Evolutionary conservation across 352 stramenopile species (phyloP).

Genomic region (Globisporangium alternatum): DNA sequence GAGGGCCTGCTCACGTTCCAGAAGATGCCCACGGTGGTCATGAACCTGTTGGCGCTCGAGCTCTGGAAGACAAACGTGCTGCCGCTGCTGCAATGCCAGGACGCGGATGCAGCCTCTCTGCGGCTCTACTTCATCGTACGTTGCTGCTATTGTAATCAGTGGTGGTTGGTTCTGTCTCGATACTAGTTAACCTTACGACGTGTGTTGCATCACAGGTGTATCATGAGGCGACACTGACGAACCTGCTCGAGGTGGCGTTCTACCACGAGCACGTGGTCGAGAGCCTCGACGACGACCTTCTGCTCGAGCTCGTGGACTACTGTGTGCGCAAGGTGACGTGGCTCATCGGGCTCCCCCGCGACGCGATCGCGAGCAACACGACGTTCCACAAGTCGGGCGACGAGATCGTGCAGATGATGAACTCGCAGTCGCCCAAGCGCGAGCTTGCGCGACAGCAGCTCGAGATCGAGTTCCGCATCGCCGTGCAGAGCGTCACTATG

Average conservation of each 20-base stretch:
- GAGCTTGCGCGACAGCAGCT: conserved; percentile 72
- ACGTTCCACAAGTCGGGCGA: conserved; percentile 71
- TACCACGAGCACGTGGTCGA: conserved; percentile 90
- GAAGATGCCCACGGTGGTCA: conserved; percentile 86
- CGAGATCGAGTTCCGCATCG: conserved; percentile 87
- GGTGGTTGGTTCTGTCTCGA: not conserved
- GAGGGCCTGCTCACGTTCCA: conserved; percentile 91
- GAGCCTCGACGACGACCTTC: conserved; percentile 79
- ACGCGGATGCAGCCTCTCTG: conserved; percentile 62
- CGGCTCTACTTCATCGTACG: conserved; percentile 90
- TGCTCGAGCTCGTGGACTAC: conserved; percentile 95
- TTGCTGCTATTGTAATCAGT: not conserved
- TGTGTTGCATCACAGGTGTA: conserved; percentile 54
- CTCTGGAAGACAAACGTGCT: conserved; percentile 87
- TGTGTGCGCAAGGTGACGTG: conserved; percentile 88
- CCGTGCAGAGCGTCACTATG: conserved; percentile 86
- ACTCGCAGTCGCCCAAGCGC: conserved; percentile 41
- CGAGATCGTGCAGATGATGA: conserved; percentile 66
- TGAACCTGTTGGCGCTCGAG: conserved; percentile 88
- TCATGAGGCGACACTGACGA: conserved; percentile 86
- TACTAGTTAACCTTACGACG: not conserved
- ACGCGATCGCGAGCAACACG: conserved; percentile 50
- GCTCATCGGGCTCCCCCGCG: conserved; percentile 65
- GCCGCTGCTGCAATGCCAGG: conserved; percentile 48
- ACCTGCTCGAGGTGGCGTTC: conserved; percentile 88